Base-by-base conservation (phyloP, 208 protist species). In the Crithidia thermophila region DNA sequence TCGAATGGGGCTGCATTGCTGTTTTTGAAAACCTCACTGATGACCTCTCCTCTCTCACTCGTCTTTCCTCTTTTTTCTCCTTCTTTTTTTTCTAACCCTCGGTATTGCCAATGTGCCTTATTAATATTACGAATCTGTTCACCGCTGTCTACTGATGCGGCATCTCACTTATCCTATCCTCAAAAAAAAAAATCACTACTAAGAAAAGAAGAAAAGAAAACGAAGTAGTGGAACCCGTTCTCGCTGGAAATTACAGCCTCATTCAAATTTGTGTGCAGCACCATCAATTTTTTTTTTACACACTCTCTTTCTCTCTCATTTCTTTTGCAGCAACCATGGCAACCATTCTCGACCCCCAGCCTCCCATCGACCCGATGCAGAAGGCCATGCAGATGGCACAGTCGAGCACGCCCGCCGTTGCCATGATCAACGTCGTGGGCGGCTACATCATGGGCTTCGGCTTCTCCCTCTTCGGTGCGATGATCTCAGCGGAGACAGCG, bases 361-460 rank as follows among this genome's bases (percentile, higher is more conserved):
- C 58, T 40, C 90, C 85, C 2, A 56, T 80, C 33, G 84, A 91
- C 33, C 79, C 82, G 23, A 79, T 77, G 67, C 78, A 88, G 72
- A 82, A 87, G 77, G 87, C 68, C 27, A 81, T 91, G 77, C 78
- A 79, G 69, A 11, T 88, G 23, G 68, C 62, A 16, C 77, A 84
- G 45, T 80, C 94, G 74, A 85, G 72, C 59, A 90, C 87, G 5
- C 53, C 94, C 21, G 59, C 80, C 25, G 87, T 83, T 0, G 86
- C 86, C 3, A 25, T 75, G 23, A 64, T 86, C 66, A 91, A 82
- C 45, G 87, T 92, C 9, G 66, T 82, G 4, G 90, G 81, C 30
- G 93, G 93, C 47, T 97, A 96, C 75, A 53, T 94, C 37, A 94
- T 97, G 85, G 93, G 93, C 30, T 87, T 80, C 28, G 88, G 75